Evolutionary conservation across 2,329 filamentous ascomycete species (phyloP), one percentile per base, ranked within the genome.

Genomic region (Torrubiellomyces zombiae): DNA sequence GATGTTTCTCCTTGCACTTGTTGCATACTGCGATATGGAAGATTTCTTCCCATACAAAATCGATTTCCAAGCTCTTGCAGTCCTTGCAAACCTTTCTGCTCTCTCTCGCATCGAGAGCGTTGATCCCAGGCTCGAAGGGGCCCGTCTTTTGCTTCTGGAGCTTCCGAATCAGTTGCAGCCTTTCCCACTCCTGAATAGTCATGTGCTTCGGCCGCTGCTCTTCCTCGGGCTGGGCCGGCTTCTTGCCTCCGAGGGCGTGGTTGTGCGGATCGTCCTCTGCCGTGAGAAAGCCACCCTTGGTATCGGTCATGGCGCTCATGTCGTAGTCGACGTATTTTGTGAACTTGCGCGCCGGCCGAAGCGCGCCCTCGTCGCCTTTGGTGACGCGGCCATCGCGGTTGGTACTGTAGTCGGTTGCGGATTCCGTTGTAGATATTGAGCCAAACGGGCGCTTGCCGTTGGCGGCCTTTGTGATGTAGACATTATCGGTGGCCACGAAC

Each of bases 281-380:
- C n/a, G 76, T 79, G 35, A 98, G 53, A 50, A 98, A 98, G 1
- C 89, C 89, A 33, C 89, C 89, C 45, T 94, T 94, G 1, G 86
- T 95, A 48, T 98, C 89, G 6, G 77, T 91, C 83, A 98, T 95
- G 53, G 86, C 78, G 45, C 79, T 86, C 53, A 98, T 89, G 50
- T 98, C 89, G 55, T 94, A 95, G 45, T 98, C 89, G 43, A 98
- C 85, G 46, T 78, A 95, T 48, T 89, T 86, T 32, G 79, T 72
- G 38, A 95, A 94, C 43, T 91, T 94, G 42, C 74, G 69, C 23
- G 81, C 80, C 1, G 86, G 76, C 28, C 72, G 73, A 24, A 91
- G 73, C 21, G 48, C 31, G 46, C 43, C 56, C 10, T 59, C 56
- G 34, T 63, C 53, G 38, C 44, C 47, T 38, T 43, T 47, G 36